These are phyloP conservation scores for Globisporangium nagaii DNA, from an alignment of 352 stramenopile species.

Conservation along the genomic window DNA sequence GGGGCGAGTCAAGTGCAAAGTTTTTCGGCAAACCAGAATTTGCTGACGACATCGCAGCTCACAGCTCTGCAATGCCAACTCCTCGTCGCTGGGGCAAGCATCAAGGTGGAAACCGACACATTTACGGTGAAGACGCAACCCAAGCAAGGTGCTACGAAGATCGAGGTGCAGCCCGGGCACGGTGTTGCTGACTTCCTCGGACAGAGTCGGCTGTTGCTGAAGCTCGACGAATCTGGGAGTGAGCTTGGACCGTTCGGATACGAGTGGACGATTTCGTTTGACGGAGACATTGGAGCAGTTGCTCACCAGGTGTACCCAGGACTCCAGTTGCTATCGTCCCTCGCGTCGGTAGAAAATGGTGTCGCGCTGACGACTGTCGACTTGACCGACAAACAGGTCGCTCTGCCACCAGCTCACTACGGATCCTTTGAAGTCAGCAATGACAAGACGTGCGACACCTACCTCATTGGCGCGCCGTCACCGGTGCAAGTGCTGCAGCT, in stretches of 20 bases:
- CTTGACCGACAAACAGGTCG: constrained; percentile 22
- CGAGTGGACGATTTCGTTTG: constrained; percentile 64
- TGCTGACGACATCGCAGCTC: constrained; percentile 36
- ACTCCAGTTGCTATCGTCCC: constrained; percentile 40
- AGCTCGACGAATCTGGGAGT: constrained; percentile 32
- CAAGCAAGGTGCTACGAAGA: constrained; percentile 17
- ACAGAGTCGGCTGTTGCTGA: constrained; percentile 24
- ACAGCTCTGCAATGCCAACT: constrained; percentile 26
- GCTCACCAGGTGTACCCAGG: constrained; percentile 31
- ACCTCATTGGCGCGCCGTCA: constrained; percentile 53
- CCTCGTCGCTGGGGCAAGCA: constrained; percentile 25
- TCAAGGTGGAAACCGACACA: constrained; percentile 21
- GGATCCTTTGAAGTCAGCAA: constrained; percentile 57
- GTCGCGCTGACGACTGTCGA: constrained; percentile 13
- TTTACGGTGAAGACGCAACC: constrained; percentile 49
- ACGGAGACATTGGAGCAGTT: constrained; percentile 32
- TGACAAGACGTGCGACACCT: constrained; percentile 51
- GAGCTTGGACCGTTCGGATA: constrained; percentile 47
- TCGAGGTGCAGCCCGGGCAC: constrained; percentile 40
- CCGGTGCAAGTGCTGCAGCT: constrained; percentile 63
- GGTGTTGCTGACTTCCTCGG: constrained; percentile 21
- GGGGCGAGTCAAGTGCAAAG: constrained; percentile 24
- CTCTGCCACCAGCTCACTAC: constrained; percentile 29
- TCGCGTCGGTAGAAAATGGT: constrained; percentile 40
- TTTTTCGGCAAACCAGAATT: constrained; percentile 29